phyloP scores from a whole-genome alignment of 1,284 basidiomycete species.

The Malassezia sp. region DNA sequence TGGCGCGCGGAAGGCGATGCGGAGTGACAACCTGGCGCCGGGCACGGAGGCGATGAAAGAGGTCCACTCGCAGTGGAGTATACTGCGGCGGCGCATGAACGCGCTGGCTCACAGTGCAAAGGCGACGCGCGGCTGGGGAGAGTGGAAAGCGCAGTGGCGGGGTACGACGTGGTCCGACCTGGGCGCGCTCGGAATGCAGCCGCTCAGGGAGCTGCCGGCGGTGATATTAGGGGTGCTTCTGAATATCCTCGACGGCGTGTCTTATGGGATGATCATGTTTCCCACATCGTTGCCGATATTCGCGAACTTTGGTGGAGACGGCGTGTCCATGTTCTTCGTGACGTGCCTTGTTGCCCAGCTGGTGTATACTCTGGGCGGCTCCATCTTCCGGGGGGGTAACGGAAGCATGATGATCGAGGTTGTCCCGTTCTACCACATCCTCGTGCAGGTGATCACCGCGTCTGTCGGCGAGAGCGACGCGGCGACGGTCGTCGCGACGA shows the following conservation, averaged over 20 bases:
- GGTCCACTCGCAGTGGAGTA: conserved; percentile 6
- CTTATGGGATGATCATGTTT: conserved; percentile 71
- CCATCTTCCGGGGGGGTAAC: conserved; percentile 65
- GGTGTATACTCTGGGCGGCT: conserved; percentile 70
- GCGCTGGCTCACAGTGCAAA: background rate
- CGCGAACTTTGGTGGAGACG: conserved; percentile 68
- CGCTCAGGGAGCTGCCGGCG: conserved; percentile 54
- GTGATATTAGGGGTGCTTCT: conserved; percentile 74
- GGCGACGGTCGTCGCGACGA: conserved; percentile 70
- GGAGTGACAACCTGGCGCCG: too few relatives aligned
- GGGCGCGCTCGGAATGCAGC: conserved; percentile 24
- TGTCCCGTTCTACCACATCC: conserved; percentile 80
- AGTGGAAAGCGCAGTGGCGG: background rate
- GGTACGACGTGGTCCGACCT: conserved; percentile 25
- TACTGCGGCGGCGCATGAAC: background rate
- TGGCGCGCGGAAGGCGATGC: too few relatives aligned
- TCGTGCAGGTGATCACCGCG: conserved; percentile 64
- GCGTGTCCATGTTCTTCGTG: conserved; percentile 62
- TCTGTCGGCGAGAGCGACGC: conserved; percentile 63
- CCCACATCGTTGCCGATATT: conserved; percentile 64
- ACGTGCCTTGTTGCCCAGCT: conserved; percentile 66
- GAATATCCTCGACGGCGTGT: conserved; percentile 83
- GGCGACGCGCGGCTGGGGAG: background rate
- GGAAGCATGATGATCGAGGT: conserved; percentile 99
- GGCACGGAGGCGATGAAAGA: conserved; percentile 3